These are phyloP conservation scores for Glaciozyma antarctica DNA, from an alignment of 768 basidiomycete genomes.

Conservation along the genomic window DNA sequence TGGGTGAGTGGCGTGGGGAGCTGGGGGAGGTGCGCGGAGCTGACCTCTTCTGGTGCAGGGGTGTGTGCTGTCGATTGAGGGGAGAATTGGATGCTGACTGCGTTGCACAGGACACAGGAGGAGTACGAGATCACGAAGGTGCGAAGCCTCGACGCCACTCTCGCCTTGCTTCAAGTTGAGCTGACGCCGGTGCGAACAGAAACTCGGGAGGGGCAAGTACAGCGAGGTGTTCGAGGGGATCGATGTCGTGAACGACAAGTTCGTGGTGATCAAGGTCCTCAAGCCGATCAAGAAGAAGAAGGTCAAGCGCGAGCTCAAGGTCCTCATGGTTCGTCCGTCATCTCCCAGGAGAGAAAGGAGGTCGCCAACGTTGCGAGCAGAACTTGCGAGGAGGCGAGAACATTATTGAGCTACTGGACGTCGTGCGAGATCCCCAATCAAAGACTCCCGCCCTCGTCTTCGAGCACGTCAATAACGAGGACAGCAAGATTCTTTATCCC, in stretches of 20 bases:
- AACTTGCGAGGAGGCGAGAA: conserved; percentile 28
- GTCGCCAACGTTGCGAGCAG: neutral
- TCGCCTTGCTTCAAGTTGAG: too few species aligned
- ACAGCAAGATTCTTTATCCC: conserved; percentile 31
- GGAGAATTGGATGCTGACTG: neutral
- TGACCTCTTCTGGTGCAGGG: too few species aligned
- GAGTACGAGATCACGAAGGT: conserved; percentile 26
- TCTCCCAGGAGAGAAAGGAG: neutral
- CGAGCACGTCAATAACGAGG: conserved; percentile 33
- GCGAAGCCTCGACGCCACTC: neutral
- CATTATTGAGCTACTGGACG: conserved; percentile 29
- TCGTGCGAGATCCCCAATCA: conserved; percentile 30
- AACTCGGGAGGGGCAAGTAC: conserved; percentile 16
- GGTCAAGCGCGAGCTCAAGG: conserved; percentile 34
- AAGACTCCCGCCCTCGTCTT: conserved; percentile 31
- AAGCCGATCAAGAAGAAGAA: conserved; percentile 33
- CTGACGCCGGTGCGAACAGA: neutral
- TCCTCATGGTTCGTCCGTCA: neutral
- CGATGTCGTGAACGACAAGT: conserved; percentile 30
- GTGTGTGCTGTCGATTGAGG: neutral
- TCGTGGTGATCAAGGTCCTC: conserved; percentile 28
- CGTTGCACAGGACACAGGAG: conserved; percentile 7
- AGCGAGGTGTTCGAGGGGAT: conserved; percentile 31
- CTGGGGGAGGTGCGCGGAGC: neutral
- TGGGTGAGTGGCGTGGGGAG: neutral